These are phyloP conservation scores for Schizophyllum amplum DNA, from an alignment of 1,284 basidiomycete genomes.

Conservation along the genomic window DNA sequence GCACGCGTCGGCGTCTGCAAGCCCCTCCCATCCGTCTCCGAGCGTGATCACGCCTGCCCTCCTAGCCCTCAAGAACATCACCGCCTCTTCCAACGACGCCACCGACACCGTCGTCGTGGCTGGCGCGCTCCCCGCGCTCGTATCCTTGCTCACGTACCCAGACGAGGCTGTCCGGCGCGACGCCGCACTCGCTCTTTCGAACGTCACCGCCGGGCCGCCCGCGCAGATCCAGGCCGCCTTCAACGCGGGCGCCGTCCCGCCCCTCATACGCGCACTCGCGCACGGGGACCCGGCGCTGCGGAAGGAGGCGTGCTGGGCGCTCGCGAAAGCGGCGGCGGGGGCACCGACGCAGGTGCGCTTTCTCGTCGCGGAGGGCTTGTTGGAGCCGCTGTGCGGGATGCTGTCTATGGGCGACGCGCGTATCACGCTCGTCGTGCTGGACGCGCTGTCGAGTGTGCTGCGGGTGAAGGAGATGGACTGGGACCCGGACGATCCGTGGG, in stretches of 20 bases:
- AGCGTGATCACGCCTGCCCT: conserved; percentile 97
- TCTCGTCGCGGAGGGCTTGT: conserved; percentile 95
- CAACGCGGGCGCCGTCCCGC: conserved; percentile 89
- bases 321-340: conserved; percentile 97
- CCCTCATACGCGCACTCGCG: conserved; percentile 95
- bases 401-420: conserved; percentile 99
- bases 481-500: conserved; percentile 75
- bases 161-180: conserved; percentile 96
- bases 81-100: conserved; percentile 97
- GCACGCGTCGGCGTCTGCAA: conserved; percentile 98
- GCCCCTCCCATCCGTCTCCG: conserved; percentile 94
- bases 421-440: conserved; percentile 96
- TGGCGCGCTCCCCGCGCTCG: conserved; percentile 88
- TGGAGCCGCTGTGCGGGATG: conserved; percentile 96
- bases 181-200: conserved; percentile 99
- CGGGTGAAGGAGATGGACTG: conserved; percentile 98
- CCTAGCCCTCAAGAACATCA: conserved; percentile 97
- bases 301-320: conserved; percentile 99
- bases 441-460: conserved; percentile 97
- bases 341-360: conserved; percentile 98
- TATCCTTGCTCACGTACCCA: conserved; percentile 87
- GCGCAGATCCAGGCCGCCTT: conserved; percentile 91
- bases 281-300: conserved; percentile 99
- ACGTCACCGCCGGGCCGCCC: conserved; percentile 95
- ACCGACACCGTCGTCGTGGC: conserved; percentile 98